Evolutionary conservation across 345 rosid species (phyloP), one percentile per base, ranked within the genome.

Genomic region (Euphorbia peplus): DNA sequence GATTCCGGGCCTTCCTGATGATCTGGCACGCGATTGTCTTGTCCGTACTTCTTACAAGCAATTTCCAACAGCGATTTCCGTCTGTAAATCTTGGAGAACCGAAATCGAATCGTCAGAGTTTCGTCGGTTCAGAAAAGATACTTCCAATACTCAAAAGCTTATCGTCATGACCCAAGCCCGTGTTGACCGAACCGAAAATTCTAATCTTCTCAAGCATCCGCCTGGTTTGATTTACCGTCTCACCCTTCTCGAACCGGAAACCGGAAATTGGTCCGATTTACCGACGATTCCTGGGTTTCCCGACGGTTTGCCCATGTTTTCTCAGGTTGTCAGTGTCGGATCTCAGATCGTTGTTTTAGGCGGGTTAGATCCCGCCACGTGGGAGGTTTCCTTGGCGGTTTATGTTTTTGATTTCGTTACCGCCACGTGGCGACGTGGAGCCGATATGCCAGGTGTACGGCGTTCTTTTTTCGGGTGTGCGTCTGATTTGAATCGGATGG

Each of bases 341-440:
- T 80, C 85, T 71, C 82, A 83, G 46, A 82, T 93, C 66, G 78
- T 91, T n/a, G 81, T 87, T 35, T 44, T 91, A 74, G 98, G 97
- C 9, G 98, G 98, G 82, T 64, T 89, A 71, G 85, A 91, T 67
- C 90, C 86, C 41, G 78, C 55, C 19, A 85, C 83, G 8, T 93
- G 88, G 88, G 87, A 84, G 73, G 78, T 79, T 15, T 77, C 82
- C 4, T 66, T 56, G 12, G 81, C 87, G 1, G 91, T 93, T 10
- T 83, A 67, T 25, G 75, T 86, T 14, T 89, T 81, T 52, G 76
- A 79, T 69, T 87, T 90, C 3, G 21, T 85, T 44, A 71, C 81
- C 1, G 86, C 77, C 13, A 73, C 32, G 26, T 93, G 98, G 98
- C 84, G 91, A 1, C 76, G 72, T 0, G 96, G 97, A 50, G 48